These are phyloP conservation scores for Podospora pseudopauciseta DNA, from an alignment of 495 filamentous ascomycete genomes.

Conservation along the genomic window DNA sequence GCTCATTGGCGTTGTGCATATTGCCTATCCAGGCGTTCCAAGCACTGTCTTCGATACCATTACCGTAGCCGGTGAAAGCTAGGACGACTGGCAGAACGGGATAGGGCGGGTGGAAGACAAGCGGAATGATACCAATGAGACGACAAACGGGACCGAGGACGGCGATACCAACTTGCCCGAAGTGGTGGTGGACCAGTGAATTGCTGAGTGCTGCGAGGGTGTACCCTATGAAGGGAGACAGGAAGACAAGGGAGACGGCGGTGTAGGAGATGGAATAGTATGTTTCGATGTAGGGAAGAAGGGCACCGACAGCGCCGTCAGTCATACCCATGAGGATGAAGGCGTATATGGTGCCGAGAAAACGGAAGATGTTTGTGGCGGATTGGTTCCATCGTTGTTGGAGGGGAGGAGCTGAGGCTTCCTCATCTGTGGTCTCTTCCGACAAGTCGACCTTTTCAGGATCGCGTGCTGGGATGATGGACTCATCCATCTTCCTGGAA, in stretches of 20 bases:
- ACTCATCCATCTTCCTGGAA: background rate
- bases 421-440: constrained; percentile 17
- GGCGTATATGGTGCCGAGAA: constrained; percentile 62
- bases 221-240: constrained; percentile 78
- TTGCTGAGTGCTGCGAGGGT: constrained; percentile 71
- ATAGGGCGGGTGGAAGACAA: constrained; percentile 71
- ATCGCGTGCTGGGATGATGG: background rate
- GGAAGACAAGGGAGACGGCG: constrained; percentile 74
- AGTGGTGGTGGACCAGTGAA: constrained; percentile 50
- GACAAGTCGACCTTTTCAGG: constrained; percentile 12
- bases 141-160: constrained; percentile 61
- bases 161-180: constrained; percentile 75
- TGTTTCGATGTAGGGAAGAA: constrained; percentile 45
- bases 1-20: constrained; percentile 63
- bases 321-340: constrained; percentile 80
- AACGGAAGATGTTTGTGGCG: constrained; percentile 60
- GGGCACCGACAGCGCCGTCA: constrained; percentile 68
- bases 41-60: constrained; percentile 65
- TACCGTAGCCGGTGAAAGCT: constrained; percentile 67
- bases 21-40: constrained; percentile 85
- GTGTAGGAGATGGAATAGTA: constrained; percentile 73
- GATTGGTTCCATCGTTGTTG: constrained; percentile 63
- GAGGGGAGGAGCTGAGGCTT: background rate
- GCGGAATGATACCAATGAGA: constrained; percentile 62
- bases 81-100: constrained; percentile 69